Evolutionary conservation across 495 filamentous ascomycete species (phyloP).

Genomic region (Aeminium ludgeri): DNA sequence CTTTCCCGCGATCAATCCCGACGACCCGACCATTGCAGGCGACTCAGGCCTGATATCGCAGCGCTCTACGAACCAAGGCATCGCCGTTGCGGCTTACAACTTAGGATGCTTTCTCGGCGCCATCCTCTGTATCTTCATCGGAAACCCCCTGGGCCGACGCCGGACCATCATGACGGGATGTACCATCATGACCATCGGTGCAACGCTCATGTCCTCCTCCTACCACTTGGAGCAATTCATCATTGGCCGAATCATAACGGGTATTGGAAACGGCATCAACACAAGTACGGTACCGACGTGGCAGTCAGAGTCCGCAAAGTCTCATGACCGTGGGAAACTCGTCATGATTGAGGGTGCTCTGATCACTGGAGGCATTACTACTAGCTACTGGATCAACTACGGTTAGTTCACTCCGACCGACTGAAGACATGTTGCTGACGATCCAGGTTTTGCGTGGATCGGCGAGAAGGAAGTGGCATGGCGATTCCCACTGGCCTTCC

Average conservation of each 20-base stretch:
- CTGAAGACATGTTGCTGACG: conserved; percentile 2
- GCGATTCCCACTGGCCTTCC: too few relatives aligned
- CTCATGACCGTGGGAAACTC: conserved; percentile 23
- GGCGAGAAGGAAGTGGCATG: too few relatives aligned
- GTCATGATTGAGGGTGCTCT: conserved; percentile 25
- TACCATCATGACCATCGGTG: conserved; percentile 55
- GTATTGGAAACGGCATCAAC: conserved; percentile 34
- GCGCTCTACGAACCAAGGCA: conserved; percentile 2
- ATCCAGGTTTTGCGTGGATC: too few relatives aligned
- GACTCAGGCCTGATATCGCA: too few relatives aligned
- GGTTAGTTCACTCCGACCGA: too few relatives aligned
- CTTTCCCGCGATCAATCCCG: conserved; percentile 13
- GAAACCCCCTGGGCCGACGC: too few relatives aligned
- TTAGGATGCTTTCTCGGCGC: too few relatives aligned
- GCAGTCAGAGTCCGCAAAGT: conserved; percentile 23
- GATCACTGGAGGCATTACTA: conserved; percentile 19
- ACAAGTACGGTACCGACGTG: conserved; percentile 28
- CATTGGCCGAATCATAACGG: conserved; percentile 46
- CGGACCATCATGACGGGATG: conserved; percentile 57
- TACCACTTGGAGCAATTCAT: conserved; percentile 49
- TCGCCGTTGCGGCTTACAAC: too few relatives aligned
- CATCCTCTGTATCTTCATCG: too few relatives aligned
- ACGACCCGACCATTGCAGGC: not conserved
- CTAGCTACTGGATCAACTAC: conserved; percentile 16
- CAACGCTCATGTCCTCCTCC: conserved; percentile 45